Percentiles rank a stretch among this genome's conserved stretches.
phyloP scores from a whole-genome alignment of 2,329 filamentous ascomycete genomes.

The Penicillium crustosum region DNA sequence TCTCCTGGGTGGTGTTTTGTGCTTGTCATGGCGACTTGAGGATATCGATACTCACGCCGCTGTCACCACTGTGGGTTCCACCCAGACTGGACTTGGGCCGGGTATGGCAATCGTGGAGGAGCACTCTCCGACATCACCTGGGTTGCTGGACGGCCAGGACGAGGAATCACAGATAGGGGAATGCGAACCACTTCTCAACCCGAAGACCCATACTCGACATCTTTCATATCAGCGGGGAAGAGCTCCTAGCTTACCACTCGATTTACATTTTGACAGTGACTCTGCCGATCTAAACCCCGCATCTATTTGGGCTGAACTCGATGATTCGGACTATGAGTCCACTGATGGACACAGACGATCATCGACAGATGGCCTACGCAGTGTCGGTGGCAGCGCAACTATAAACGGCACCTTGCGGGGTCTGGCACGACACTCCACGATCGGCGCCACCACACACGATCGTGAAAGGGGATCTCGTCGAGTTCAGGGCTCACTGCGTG shows the following conservation, averaged over 20 bases:
- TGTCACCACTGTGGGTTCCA: constrained; percentile 50
- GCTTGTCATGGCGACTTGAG: constrained; percentile 88
- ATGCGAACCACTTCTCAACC: constrained; percentile 40
- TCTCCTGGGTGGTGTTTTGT: constrained; percentile 81
- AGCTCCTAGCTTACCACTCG: constrained; percentile 35
- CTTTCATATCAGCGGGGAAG: constrained; percentile 36
- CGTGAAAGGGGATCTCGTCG: constrained; percentile 26
- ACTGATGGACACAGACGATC: constrained; percentile 12
- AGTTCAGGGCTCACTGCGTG: constrained; percentile 14
- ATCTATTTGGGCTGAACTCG: constrained; percentile 85
- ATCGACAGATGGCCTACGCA: constrained; percentile 24
- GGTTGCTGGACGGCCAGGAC: constrained; percentile 25
- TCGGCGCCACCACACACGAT: constrained; percentile 20
- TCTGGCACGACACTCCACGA: constrained; percentile 25
- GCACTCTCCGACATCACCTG: constrained; percentile 33
- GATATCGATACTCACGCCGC: constrained; percentile 51
- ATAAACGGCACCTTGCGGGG: constrained; percentile 20
- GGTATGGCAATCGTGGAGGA: constrained; percentile 76
- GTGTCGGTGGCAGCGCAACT: constrained; percentile 22
- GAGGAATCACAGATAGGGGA: constrained; percentile 44
- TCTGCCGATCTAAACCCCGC: constrained; percentile 64
- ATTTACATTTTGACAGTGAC: constrained; percentile 40
- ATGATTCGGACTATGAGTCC: constrained; percentile 62
- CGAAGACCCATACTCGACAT: constrained; percentile 24
- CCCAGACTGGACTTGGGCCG: constrained; percentile 70